These are phyloP conservation scores for Wickerhamiella vanderwaltii DNA, from an alignment of 805 yeast genomes.

Conservation along the genomic window DNA sequence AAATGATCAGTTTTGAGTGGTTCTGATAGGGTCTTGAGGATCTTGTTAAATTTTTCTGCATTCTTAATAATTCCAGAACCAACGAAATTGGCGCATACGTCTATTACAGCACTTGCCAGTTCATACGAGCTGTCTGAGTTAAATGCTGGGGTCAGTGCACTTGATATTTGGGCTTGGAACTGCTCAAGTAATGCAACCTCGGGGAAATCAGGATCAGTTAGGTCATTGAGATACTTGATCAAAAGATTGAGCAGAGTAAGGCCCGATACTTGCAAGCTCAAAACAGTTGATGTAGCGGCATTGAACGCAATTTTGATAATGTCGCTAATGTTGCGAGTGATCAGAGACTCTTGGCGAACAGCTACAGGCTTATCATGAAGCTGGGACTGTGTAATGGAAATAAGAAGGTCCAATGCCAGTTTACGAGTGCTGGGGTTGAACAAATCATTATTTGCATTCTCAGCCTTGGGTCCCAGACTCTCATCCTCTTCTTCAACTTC, in stretches of 20 bases:
- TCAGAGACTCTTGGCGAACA: conserved; percentile 18
- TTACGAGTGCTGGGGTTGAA: conserved; percentile 35
- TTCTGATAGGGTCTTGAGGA: conserved; percentile 51
- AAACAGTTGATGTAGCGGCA: conserved; percentile 63
- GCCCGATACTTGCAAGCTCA: conserved; percentile 50
- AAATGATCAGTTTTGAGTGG: conserved; percentile 48
- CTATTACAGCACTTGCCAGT: conserved; percentile 64
- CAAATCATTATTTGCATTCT: conserved; percentile 25
- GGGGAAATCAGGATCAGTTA: conserved; percentile 61
- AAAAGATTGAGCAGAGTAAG: conserved; percentile 52
- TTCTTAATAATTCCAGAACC: conserved; percentile 43
- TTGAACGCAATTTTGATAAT: conserved; percentile 66
- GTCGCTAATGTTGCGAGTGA: conserved; percentile 34
- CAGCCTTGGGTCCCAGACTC: conserved; percentile 20
- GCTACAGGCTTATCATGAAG: conserved; percentile 18
- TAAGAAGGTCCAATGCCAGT: conserved; percentile 30
- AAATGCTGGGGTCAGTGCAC: conserved; percentile 84
- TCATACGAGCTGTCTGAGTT: conserved; percentile 56
- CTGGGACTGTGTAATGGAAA: conserved; percentile 20
- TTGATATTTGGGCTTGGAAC: conserved; percentile 86
- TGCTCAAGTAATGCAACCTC: conserved; percentile 67
- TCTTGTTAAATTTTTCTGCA: conserved; percentile 38
- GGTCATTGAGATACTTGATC: conserved; percentile 45
- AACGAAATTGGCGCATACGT: conserved; percentile 64
- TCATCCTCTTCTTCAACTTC: conserved; percentile 37